Evolutionary conservation across 225 moss, liverwort and hornwort species (phyloP).

Genomic region (Polytrichum commune): DNA sequence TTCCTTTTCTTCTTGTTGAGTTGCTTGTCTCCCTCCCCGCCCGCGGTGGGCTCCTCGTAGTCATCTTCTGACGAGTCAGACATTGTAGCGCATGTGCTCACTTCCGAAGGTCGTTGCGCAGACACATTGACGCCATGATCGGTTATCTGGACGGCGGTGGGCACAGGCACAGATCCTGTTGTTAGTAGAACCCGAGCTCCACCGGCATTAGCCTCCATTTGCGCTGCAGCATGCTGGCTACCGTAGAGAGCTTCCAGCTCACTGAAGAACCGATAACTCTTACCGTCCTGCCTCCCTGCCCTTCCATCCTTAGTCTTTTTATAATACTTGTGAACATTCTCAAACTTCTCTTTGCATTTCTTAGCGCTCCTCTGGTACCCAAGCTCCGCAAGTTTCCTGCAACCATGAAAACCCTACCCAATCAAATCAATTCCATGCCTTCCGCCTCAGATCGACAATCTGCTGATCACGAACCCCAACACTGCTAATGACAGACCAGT

Average conservation of each 20-base stretch:
- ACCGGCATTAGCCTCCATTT: slow-evolving; percentile 35
- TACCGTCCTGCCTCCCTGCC: slow-evolving; percentile 95
- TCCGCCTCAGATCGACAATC: too few relatives aligned
- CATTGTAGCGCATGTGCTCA: slow-evolving; percentile 73
- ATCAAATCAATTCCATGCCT: slow-evolving; percentile 9
- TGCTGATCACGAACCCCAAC: too few relatives aligned
- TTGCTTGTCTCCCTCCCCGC: slow-evolving; percentile 63
- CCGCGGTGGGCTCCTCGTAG: slow-evolving; percentile 68
- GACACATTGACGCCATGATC: slow-evolving; percentile 61
- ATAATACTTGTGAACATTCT: slow-evolving; percentile 99
- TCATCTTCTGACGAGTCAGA: slow-evolving; percentile 96
- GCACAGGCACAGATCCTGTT: slow-evolving; percentile 16
- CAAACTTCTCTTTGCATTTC: slow-evolving; percentile 99
- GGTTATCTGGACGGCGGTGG: slow-evolving; percentile 1
- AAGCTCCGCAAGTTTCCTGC: slow-evolving; percentile 91
- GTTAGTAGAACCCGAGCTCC: slow-evolving; percentile 34
- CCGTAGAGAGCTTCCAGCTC: slow-evolving; percentile 93
- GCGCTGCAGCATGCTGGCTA: slow-evolving; percentile 43
- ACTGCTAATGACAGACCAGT: too few relatives aligned
- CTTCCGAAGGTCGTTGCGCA: slow-evolving; percentile 76
- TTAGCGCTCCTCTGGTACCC: slow-evolving; percentile 83
- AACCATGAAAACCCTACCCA: slow-evolving; percentile 6
- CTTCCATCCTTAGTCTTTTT: slow-evolving; percentile 99
- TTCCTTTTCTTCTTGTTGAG: slow-evolving; percentile 83
- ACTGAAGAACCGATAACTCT: slow-evolving; percentile 88